Evolutionary conservation across 1,139 yeast genomes (phyloP), one percentile per base, ranked within the genome.

Genomic region (Candida albicans): DNA sequence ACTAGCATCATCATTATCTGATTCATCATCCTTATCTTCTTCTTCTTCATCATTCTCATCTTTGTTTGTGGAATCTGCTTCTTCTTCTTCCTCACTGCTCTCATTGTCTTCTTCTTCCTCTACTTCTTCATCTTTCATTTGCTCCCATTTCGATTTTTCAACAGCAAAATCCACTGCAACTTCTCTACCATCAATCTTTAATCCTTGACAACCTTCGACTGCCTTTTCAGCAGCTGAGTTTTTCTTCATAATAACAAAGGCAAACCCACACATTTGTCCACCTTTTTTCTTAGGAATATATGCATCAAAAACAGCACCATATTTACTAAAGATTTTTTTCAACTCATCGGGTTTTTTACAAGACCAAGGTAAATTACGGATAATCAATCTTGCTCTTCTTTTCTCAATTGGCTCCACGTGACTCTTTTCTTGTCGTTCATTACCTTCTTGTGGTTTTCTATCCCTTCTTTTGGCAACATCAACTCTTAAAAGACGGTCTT

Each of bases 301-400:
- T 0, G 95, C 96, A 61, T 91, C 96, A 38, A 80, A 81, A 26
- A 93, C 96, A 37, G 87, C 85, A 41, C 99, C 99, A 59, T 71
- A 93, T 58, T 81, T 83, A 47, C 77, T 69, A 58, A 93, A 95
- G 9, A 83, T 59, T 54, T 83, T 83, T 59, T 79, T 82, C 57
- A 93, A 72, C 43, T 78, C 81, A 9, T 79, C 81, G 4, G 95
- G 85, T 49, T 85, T 83, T 62, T 93, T 82, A 40, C 95, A 83
- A 8, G 96, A 85, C 99, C 99, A 93, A 15, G 99, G 99, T 63
- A 93, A 77, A 62, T 93, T 93, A 61, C 99, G 79, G 39, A 93
- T 74, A 55, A 93, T 91, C 48, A 93, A 71, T 55, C 96, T 80
- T 3, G 97, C 93, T 55, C 83, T 77, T 64, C 95, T 80, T 59